Base-by-base conservation (phyloP, 1,284 basidiomycete genomes). In the Cutaneotrichosporon sp. region DNA sequence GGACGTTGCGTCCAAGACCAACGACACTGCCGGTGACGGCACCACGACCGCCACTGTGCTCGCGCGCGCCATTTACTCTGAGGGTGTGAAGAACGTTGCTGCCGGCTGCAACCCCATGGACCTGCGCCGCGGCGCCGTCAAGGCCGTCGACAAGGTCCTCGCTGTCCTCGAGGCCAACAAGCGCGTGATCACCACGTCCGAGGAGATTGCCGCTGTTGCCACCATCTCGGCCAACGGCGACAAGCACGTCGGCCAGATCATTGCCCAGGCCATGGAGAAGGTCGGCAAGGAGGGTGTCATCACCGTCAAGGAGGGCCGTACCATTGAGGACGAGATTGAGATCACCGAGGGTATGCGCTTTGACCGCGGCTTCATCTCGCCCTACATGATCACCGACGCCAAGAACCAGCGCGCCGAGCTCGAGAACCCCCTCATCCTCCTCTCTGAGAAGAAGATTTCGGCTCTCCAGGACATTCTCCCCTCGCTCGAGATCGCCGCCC, bases 261-360 rank as follows among this genome's bases (percentile, higher is more conserved):
- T 97, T 76, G 92, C 94, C n/a, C 90, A 92, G 71, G 94, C 94
- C 3, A 97, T 97, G 94, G 94, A 97, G 79, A 97, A 97, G 77
- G 94, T 97, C 59, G 94, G 94, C 74, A 97, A 97, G 80, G 94
- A 98, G 78, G 94, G 94, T 76, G 94, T 97, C 73, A 97, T 98
- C 80, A 98, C 94, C 57, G 93, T 98, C 76, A 97, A 96, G 81
- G 94, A 97, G 77, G 94, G 94, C 52, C 85, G 87, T 62, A 97
- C 94, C 13, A 94, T 94, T 63, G 91, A 97, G 68, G 94, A 98
- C 73, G 88, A 97, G 79, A 97, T 97, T 72, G 94, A 98, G 77
- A 93, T 98, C 72, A 97, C 94, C 30, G 94, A 98, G 79, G 94
- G 94, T 73, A 98, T 97, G 94, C 86, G 92, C 69, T 97, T 98